Evolutionary conservation across 495 filamentous ascomycete genomes (phyloP).

Genomic region (Aspergillus olivimuriae): DNA sequence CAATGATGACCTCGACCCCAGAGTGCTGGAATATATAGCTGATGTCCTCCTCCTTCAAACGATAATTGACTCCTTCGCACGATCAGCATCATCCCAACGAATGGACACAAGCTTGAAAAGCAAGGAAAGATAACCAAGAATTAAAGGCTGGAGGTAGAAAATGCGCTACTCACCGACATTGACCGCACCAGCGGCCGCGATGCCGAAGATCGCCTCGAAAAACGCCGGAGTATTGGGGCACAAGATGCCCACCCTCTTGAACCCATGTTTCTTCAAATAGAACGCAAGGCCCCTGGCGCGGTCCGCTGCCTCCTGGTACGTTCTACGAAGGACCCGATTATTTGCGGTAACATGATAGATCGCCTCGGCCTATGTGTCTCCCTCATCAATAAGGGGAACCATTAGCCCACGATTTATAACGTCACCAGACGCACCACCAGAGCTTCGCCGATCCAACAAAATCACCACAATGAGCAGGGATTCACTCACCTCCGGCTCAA

Average conservation of each 20-base stretch:
- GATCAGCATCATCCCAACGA: background rate
- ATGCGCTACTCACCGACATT: slow-evolving; percentile 54
- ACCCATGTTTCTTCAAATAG: slow-evolving; percentile 65
- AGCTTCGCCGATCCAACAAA: background rate
- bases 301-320: slow-evolving; percentile 75
- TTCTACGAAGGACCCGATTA: slow-evolving; percentile 61
- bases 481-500: slow-evolving; percentile 72
- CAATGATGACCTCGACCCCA: slow-evolving; percentile 83
- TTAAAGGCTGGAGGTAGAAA: background rate
- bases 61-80: slow-evolving; percentile 68
- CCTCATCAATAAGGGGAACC: slow-evolving; percentile 1
- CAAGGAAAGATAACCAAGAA: background rate
- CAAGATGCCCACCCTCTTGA: slow-evolving; percentile 71
- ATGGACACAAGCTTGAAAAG: background rate
- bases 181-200: slow-evolving; percentile 76
- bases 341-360: slow-evolving; percentile 86
- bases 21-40: slow-evolving; percentile 81
- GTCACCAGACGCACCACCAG: background rate
- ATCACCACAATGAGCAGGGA: background rate
- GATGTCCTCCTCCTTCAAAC: slow-evolving; percentile 82
- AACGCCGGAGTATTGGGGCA: slow-evolving; percentile 92
- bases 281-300: slow-evolving; percentile 82
- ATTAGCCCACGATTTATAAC: no score
- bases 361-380: slow-evolving; percentile 55
- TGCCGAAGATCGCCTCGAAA: slow-evolving; percentile 82